These are phyloP conservation scores for Cutaneotrichosporon daszewskae DNA, from an alignment of 1,284 basidiomycete genomes.

Conservation along the genomic window DNA sequence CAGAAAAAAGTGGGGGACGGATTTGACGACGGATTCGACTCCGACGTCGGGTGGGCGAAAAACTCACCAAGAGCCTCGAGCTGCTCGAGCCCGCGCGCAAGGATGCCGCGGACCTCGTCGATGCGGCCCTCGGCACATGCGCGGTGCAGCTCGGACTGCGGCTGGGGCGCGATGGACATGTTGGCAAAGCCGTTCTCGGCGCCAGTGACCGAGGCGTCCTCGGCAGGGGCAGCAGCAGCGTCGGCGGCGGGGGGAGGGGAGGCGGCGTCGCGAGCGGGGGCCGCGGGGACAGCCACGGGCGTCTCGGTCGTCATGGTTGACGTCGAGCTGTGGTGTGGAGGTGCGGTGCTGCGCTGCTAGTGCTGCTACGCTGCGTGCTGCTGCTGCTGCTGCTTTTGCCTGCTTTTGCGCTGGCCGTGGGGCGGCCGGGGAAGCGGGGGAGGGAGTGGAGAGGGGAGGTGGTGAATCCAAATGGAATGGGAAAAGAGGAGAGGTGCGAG, in stretches of 20 bases:
- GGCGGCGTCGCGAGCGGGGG: background rate
- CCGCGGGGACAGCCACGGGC: background rate
- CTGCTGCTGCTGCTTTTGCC: constrained; percentile 6
- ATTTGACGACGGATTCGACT: too few species aligned
- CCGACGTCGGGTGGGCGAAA: background rate
- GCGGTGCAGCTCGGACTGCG: constrained; percentile 30
- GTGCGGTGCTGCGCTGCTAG: background rate
- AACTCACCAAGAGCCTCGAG: constrained; percentile 43
- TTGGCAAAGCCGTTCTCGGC: constrained; percentile 13
- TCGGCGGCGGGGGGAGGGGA: background rate
- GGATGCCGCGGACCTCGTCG: constrained; percentile 35
- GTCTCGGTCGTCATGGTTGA: constrained; percentile 6
- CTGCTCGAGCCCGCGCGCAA: constrained; percentile 31
- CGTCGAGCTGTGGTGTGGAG: background rate
- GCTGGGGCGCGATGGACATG: constrained; percentile 8
- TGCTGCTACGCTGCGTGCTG: constrained; percentile 2
- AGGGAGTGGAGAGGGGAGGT: background rate
- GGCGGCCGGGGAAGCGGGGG: background rate
- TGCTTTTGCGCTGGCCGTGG: too few species aligned
- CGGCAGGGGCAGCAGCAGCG: constrained; percentile 1
- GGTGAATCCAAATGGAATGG: background rate
- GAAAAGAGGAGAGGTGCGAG: too few species aligned
- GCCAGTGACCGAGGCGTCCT: constrained; percentile 8
- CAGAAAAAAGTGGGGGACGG: background rate
- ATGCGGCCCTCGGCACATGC: constrained; percentile 40